phyloP scores from a whole-genome alignment of 1,284 basidiomycete genomes.

The Cutaneotrichosporon cutaneum region DNA sequence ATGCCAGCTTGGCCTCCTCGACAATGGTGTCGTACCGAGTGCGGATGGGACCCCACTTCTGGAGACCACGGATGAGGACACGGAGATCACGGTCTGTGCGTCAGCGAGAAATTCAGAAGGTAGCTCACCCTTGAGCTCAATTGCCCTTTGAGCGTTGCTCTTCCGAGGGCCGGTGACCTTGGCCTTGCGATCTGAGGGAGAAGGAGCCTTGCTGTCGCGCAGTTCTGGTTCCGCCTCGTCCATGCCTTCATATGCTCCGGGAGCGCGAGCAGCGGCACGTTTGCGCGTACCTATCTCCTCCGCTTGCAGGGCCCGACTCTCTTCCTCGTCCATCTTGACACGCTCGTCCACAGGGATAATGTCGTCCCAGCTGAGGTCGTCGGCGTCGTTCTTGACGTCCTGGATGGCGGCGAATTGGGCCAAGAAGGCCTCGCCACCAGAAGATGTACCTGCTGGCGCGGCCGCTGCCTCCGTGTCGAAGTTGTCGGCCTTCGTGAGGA shows the following conservation, averaged over 20 bases:
- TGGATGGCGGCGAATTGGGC: conserved; percentile 93
- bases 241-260: conserved; percentile 81
- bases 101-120: conserved; percentile 4
- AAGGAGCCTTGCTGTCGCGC: conserved; percentile 57
- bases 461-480: conserved; percentile 93
- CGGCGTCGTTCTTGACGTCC: conserved; percentile 79
- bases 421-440: conserved; percentile 95
- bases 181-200: conserved; percentile 53
- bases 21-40: conserved; percentile 93
- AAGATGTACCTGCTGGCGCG: conserved; percentile 74
- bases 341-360: conserved; percentile 95
- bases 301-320: conserved; percentile 53
- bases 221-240: conserved; percentile 61
- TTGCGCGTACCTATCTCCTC: conserved; percentile 65
- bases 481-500: conserved; percentile 93
- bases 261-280: conserved; percentile 70
- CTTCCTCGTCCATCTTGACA: conserved; percentile 78
- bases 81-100: conserved; percentile 82
- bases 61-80: conserved; percentile 89
- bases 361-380: conserved; percentile 95
- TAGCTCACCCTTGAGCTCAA: conserved; percentile 76
- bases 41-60: conserved; percentile 96
- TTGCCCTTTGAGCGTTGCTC: conserved; percentile 81
- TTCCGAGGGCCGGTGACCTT: conserved; percentile 46
- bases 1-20: conserved; percentile 83